Percentiles rank a stretch among this genome's conserved stretches.
Conservation (phyloP, 2,329 filamentous ascomycete genomes). For the Aspergillus sp. region DNA sequence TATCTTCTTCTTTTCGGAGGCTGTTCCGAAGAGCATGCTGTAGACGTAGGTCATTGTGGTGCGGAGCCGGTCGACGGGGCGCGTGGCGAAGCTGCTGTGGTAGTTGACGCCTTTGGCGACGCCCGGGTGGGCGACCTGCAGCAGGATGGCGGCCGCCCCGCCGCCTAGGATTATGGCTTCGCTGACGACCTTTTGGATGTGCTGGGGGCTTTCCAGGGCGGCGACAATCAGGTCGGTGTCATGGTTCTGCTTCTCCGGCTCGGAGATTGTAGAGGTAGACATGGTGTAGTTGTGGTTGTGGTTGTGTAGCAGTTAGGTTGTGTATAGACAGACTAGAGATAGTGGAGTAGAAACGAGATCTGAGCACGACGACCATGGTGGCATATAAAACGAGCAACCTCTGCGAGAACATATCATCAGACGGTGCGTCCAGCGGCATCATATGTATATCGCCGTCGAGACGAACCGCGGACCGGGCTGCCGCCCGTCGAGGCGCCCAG, state of each 20-base stretch:
- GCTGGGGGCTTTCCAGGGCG: slow-evolving; percentile 2
- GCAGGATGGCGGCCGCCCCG: slow-evolving; percentile 38
- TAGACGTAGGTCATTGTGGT: slow-evolving; percentile 44
- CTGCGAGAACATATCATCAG: neutral
- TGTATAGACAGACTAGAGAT: neutral
- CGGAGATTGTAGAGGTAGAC: neutral
- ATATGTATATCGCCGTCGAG: slow-evolving; percentile 1
- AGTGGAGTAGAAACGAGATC: neutral
- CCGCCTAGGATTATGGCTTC: slow-evolving; percentile 39
- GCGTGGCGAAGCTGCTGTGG: slow-evolving; percentile 39
- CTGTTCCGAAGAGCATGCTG: slow-evolving; percentile 38
- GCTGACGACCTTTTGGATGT: slow-evolving; percentile 32
- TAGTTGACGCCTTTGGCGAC: slow-evolving; percentile 38
- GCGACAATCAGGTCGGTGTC: neutral
- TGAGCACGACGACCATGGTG: neutral
- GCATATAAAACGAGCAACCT: neutral
- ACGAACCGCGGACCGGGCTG: slow-evolving; percentile 5
- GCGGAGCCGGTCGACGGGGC: slow-evolving; percentile 37
- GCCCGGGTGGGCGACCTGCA: slow-evolving; percentile 43
- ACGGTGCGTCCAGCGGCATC: slow-evolving; percentile 5
- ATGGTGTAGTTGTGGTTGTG: neutral
- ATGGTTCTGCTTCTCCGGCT: neutral
- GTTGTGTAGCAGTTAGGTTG: neutral
- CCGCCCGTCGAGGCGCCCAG: neutral
- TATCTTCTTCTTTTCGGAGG: slow-evolving; percentile 34